These are phyloP conservation scores for Tricholoma hemisulphureum DNA, from an alignment of 768 basidiomycete genomes.

Conservation along the genomic window DNA sequence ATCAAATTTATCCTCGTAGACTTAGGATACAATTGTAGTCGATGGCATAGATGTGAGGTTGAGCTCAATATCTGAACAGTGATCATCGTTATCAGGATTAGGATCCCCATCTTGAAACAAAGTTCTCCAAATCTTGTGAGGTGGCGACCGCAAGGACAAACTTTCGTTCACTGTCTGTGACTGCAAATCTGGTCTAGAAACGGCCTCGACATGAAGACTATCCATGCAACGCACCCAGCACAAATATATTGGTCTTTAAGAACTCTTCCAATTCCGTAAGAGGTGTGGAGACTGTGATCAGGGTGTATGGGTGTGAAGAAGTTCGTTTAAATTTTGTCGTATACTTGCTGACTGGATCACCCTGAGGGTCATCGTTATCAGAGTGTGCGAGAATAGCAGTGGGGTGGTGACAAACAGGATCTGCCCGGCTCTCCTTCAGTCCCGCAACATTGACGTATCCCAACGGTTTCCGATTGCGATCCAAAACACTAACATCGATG, in stretches of 20 bases:
- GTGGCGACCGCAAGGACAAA: slow-evolving; percentile 85
- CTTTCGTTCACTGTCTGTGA: slow-evolving; percentile 79
- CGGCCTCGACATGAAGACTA: neutral
- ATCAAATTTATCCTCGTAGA: neutral
- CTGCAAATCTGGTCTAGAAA: slow-evolving; percentile 36
- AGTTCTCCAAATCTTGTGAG: slow-evolving; percentile 67
- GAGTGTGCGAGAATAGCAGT: neutral
- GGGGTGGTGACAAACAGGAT: slow-evolving; percentile 53
- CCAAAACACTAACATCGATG: slow-evolving; percentile 59
- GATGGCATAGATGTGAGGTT: neutral
- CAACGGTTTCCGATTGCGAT: slow-evolving; percentile 66
- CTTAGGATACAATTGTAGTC: slow-evolving; percentile 1
- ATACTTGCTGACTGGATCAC: slow-evolving; percentile 66
- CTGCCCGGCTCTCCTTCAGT: slow-evolving; percentile 66
- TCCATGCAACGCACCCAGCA: slow-evolving; percentile 51
- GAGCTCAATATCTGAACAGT: neutral
- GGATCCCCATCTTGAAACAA: slow-evolving; percentile 51
- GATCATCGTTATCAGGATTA: slow-evolving; percentile 9
- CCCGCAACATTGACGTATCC: slow-evolving; percentile 81
- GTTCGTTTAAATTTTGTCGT: slow-evolving; percentile 76
- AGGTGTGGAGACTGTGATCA: slow-evolving; percentile 79
- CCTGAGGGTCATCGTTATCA: slow-evolving; percentile 34
- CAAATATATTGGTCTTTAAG: slow-evolving; percentile 69
- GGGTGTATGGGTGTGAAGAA: slow-evolving; percentile 63
- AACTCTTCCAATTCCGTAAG: slow-evolving; percentile 82